Conservation (phyloP, 805 yeast genomes). For the Pichia insulana region DNA sequence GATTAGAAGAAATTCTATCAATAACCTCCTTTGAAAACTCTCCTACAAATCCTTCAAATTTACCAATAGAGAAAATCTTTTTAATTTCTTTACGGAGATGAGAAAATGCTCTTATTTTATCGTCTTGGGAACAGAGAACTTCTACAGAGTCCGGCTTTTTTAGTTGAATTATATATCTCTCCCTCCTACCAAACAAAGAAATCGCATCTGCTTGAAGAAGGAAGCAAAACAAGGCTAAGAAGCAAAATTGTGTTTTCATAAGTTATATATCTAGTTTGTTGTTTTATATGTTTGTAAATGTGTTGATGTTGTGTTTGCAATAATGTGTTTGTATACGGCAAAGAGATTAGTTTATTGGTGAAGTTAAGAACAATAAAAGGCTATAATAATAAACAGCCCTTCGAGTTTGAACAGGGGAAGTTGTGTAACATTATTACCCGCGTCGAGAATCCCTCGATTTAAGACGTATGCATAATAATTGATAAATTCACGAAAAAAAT, state of each 20-base stretch:
- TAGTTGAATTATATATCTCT: conserved; percentile 41
- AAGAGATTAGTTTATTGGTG: no score
- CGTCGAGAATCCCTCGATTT: no score
- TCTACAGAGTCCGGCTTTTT: conserved; percentile 42
- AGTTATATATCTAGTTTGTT: background rate
- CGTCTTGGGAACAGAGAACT: conserved; percentile 38
- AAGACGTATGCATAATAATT: no score
- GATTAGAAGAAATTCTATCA: conserved; percentile 43
- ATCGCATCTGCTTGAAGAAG: conserved; percentile 2
- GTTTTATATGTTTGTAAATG: no score
- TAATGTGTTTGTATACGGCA: no score
- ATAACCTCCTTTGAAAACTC: conserved; percentile 42
- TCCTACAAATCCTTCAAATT: conserved; percentile 63
- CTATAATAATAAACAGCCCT: background rate
- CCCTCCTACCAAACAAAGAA: conserved; percentile 10
- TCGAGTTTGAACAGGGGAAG: no score
- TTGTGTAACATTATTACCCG: no score
- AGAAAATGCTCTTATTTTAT: conserved; percentile 25
- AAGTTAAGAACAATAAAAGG: background rate
- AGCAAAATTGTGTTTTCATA: background rate
- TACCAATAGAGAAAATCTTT: conserved; percentile 55
- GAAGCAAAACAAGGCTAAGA: conserved; percentile 1
- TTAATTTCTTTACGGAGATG: conserved; percentile 41
- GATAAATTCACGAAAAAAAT: no score
- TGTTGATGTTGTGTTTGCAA: no score